Evolutionary conservation across 805 yeast species (phyloP).

Genomic region (Candida michaelii): DNA sequence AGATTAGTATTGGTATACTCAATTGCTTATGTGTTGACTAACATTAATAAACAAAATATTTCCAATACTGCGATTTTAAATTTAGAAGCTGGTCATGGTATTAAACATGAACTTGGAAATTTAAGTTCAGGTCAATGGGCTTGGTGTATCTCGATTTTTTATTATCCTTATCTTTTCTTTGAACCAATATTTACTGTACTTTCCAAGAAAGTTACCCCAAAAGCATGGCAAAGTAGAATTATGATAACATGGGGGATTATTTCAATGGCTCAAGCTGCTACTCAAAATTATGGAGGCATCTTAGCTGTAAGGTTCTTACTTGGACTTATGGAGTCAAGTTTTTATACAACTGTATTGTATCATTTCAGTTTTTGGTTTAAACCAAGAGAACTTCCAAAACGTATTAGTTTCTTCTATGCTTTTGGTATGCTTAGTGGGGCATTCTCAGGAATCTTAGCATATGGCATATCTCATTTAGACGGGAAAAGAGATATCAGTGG

Average conservation of each 20-base stretch:
- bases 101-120: slow-evolving; percentile 10
- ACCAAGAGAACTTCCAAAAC: slow-evolving; percentile 20
- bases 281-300: slow-evolving; percentile 10
- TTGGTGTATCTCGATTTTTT: slow-evolving; percentile 14
- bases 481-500: slow-evolving; percentile 14
- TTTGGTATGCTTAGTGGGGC: slow-evolving; percentile 22
- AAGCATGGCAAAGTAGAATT: slow-evolving; percentile 15
- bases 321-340: slow-evolving; percentile 14
- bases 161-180: slow-evolving; percentile 14
- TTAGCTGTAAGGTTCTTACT: slow-evolving; percentile 14
- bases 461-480: slow-evolving; percentile 16
- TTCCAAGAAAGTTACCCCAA: slow-evolving; percentile 12
- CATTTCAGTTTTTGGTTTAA: slow-evolving; percentile 23
- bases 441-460: slow-evolving; percentile 22
- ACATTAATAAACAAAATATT: slow-evolving; percentile 16
- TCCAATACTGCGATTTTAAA: slow-evolving; percentile 16
- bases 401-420: slow-evolving; percentile 22
- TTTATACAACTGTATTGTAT: slow-evolving; percentile 15
- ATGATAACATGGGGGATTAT: slow-evolving; percentile 15
- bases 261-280: slow-evolving; percentile 15
- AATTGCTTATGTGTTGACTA: slow-evolving; percentile 13
- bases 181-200: slow-evolving; percentile 14
- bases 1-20: slow-evolving; percentile 15
- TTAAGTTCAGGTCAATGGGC: slow-evolving; percentile 16
- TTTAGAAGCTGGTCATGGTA: slow-evolving; percentile 13